phyloP scores from a whole-genome alignment of 164 flowering plant species.

The Vitis amurensis region DNA sequence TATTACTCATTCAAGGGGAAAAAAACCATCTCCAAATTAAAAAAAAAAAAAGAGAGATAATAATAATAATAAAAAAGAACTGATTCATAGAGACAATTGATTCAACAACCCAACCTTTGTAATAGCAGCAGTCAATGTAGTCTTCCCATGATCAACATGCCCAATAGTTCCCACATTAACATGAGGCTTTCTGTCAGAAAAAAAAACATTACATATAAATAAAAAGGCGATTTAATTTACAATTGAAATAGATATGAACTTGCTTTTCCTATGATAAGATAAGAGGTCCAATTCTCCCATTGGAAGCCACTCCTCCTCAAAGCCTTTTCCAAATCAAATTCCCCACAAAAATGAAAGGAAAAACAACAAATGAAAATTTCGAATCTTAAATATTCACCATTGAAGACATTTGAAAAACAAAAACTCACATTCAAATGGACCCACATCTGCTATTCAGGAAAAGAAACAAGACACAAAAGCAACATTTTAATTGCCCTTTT shows the following conservation, averaged over 20 bases:
- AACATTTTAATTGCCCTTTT: neutral
- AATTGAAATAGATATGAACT: neutral
- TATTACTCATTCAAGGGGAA: too few relatives aligned
- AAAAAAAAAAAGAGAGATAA: neutral
- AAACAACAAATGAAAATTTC: neutral
- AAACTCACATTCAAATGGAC: too few relatives aligned
- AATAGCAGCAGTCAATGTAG: constrained; percentile 94
- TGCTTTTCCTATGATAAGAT: too few relatives aligned
- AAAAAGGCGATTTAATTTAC: neutral
- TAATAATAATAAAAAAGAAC: neutral
- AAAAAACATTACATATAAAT: constrained; percentile 5
- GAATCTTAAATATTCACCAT: too few relatives aligned
- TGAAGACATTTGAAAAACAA: too few relatives aligned
- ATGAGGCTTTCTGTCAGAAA: constrained; percentile 74
- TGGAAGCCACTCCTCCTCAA: too few relatives aligned
- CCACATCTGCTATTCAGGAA: neutral
- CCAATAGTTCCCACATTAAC: constrained; percentile 98
- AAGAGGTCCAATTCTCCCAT: neutral
- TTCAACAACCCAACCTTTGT: constrained; percentile 64
- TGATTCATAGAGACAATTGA: neutral
- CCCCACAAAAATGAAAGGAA: neutral
- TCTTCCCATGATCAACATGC: constrained; percentile 98
- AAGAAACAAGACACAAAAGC: neutral
- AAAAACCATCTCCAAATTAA: neutral
- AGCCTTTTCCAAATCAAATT: too few relatives aligned